Conservation (phyloP, 2,329 filamentous ascomycete species). For the Orbilia quercus region DNA sequence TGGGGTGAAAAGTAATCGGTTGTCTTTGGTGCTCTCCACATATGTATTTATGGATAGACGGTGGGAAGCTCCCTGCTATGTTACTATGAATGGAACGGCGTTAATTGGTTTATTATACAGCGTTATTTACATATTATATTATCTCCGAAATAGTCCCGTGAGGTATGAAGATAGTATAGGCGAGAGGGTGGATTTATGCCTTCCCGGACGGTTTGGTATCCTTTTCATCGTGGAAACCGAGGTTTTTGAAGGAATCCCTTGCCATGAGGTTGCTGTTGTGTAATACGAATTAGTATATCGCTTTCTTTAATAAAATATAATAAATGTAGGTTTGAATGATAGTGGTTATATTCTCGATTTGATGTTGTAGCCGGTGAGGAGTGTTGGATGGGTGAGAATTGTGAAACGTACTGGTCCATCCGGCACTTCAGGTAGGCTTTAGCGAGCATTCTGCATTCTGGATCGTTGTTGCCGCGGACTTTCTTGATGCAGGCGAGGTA, state of each 20-base stretch:
- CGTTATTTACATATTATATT: conserved; percentile 5
- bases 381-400: neutral
- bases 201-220: conserved; percentile 11
- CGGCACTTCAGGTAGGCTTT: conserved; percentile 90
- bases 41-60: conserved; percentile 12
- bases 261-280: conserved; percentile 90
- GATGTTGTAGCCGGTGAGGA: too few relatives aligned
- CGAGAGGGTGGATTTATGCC: neutral
- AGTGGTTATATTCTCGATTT: too few relatives aligned
- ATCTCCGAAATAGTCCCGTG: too few relatives aligned
- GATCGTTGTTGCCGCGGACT: conserved; percentile 83
- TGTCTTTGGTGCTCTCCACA: neutral
- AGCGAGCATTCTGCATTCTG: conserved; percentile 83
- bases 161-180: too few relatives aligned
- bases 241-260: conserved; percentile 90
- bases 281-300: too few relatives aligned
- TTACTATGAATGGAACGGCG: conserved; percentile 18
- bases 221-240: conserved; percentile 75
- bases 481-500: conserved; percentile 91
- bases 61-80: conserved; percentile 8
- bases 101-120: conserved; percentile 18
- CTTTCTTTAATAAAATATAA: too few relatives aligned
- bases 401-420: conserved; percentile 88
- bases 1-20: too few relatives aligned
- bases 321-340: too few relatives aligned